A percentile compares a stretch with the other conserved stretches of the same genome.
Conservation (phyloP, 164 flowering plant species). For the Umbellularia californica region DNA sequence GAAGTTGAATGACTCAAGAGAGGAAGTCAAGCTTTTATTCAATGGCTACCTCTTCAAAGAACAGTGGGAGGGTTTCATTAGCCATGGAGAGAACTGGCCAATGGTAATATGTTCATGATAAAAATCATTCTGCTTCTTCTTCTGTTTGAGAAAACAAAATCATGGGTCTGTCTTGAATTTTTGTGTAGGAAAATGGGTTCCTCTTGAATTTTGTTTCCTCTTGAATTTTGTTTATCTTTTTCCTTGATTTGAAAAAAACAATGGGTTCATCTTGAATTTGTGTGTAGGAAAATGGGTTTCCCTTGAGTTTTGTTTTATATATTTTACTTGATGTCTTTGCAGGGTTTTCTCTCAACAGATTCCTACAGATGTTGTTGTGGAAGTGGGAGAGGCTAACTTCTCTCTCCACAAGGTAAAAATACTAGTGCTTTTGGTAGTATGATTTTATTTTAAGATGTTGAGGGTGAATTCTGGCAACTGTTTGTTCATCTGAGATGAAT, state of each 20-base stretch:
- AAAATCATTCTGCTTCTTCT: neutral
- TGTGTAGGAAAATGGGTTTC: neutral
- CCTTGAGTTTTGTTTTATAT: neutral
- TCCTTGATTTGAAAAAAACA: neutral
- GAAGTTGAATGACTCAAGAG: neutral
- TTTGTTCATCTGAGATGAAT: neutral
- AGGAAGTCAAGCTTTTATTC: neutral
- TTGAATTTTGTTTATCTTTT: neutral
- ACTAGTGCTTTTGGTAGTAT: no score
- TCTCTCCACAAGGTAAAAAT: constrained; percentile 74
- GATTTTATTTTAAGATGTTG: neutral
- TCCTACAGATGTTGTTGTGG: constrained; percentile 70
- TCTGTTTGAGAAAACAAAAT: neutral
- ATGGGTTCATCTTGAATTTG: neutral
- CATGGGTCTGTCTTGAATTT: neutral
- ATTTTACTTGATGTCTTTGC: constrained; percentile 8
- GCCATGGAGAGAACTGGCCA: constrained; percentile 93
- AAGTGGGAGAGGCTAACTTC: constrained; percentile 71
- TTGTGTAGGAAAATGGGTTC: neutral
- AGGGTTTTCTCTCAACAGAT: constrained; percentile 93
- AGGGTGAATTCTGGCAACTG: neutral
- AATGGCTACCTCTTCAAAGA: constrained; percentile 27
- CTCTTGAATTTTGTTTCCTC: neutral
- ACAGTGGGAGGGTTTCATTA: constrained; percentile 35
- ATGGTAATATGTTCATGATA: constrained; percentile 41